A percentile compares a stretch with the other conserved stretches of the same genome.
Evolutionary conservation across 768 basidiomycete genomes (phyloP).

Genomic region (Gloeopeniophorella convolvens): DNA sequence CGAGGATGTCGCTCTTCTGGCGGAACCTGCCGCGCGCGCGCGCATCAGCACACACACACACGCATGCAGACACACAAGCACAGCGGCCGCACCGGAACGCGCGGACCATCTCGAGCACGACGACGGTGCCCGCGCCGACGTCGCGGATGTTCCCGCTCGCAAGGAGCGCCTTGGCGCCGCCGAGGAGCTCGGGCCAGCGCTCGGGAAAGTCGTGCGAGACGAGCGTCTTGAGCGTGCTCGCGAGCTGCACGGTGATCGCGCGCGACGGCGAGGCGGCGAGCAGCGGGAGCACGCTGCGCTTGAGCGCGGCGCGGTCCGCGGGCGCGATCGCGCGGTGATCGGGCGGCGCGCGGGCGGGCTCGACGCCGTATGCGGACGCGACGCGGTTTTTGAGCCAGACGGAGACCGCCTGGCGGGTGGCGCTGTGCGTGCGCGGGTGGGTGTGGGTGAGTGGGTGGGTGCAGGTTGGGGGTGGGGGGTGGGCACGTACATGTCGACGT

Average conservation of each 20-base stretch:
- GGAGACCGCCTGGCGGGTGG: conserved; percentile 77
- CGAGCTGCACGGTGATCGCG: conserved; percentile 69
- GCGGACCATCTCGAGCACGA: conserved; percentile 68
- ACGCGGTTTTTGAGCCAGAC: conserved; percentile 93
- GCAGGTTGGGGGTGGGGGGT: too few species aligned
- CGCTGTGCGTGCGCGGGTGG: too few species aligned
- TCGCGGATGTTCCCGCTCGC: conserved; percentile 58
- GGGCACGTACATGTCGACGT: conserved; percentile 63
- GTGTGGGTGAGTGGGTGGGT: too few species aligned
- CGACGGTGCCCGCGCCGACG: conserved; percentile 77
- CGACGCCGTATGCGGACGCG: conserved; percentile 53
- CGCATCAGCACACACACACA: background rate
- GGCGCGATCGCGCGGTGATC: conserved; percentile 57
- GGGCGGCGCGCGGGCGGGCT: conserved; percentile 39
- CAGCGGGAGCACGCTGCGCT: conserved; percentile 58
- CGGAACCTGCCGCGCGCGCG: conserved; percentile 52
- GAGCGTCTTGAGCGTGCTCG: conserved; percentile 63
- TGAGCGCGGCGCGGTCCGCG: conserved; percentile 71
- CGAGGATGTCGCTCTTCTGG: conserved; percentile 53
- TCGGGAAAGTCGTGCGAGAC: conserved; percentile 75
- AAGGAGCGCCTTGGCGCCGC: conserved; percentile 59
- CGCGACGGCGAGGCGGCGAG: conserved; percentile 63
- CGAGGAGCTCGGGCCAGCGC: conserved; percentile 63
- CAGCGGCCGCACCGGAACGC: conserved; percentile 55
- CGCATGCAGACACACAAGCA: background rate